Evolutionary conservation across 176 grass and related monocot genomes (phyloP).

Genomic region (Microstegium vimineum): DNA sequence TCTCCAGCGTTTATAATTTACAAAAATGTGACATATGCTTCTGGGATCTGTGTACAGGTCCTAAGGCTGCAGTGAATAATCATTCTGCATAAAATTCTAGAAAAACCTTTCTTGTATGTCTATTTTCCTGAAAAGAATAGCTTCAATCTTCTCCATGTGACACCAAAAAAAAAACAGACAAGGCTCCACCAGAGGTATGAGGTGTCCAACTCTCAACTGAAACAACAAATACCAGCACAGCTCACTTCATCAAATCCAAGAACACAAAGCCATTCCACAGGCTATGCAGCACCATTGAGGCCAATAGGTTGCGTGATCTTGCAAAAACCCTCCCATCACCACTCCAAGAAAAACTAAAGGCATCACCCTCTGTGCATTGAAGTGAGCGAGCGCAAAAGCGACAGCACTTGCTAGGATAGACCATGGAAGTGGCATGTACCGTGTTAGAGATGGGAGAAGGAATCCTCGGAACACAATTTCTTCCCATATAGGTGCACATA

Average conservation of each 20-base stretch:
- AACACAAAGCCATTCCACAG: conserved; percentile 98
- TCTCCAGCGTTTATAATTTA: neutral
- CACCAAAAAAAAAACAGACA: neutral
- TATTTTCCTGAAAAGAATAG: neutral
- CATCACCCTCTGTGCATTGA: conserved; percentile 84
- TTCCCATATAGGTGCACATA: conserved; percentile 96
- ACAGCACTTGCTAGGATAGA: conserved; percentile 74
- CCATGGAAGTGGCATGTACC: conserved; percentile 76
- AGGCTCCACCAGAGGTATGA: neutral
- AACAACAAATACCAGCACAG: neutral
- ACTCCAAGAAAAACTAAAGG: conserved; percentile 86
- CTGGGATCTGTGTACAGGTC: neutral
- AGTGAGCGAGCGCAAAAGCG: conserved; percentile 83
- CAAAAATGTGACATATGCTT: conserved; percentile 8
- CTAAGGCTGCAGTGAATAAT: neutral
- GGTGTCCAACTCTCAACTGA: conserved; percentile 8
- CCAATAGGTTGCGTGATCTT: conserved; percentile 71
- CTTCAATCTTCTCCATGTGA: neutral
- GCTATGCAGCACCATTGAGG: conserved; percentile 84
- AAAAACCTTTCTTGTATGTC: neutral
- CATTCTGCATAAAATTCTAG: neutral
- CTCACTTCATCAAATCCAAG: conserved; percentile 91
- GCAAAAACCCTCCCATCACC: conserved; percentile 86
- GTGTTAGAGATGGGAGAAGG: conserved; percentile 83
- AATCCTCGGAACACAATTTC: conserved; percentile 95